Evolutionary conservation across 371 early-diverging fungal genomes (phyloP).

Genomic region (Fennellomyces sp.): DNA sequence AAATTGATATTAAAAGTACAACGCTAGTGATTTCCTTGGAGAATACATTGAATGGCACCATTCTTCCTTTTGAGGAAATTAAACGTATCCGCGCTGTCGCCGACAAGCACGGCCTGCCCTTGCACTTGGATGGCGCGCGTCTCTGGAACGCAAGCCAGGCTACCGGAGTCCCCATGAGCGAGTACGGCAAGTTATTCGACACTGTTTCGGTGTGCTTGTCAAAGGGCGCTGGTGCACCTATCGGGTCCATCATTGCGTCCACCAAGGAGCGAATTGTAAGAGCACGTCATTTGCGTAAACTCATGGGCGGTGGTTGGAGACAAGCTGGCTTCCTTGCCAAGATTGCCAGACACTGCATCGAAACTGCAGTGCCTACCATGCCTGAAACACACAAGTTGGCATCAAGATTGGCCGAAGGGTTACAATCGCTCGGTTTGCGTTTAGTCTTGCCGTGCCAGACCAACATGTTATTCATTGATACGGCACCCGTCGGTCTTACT

Average conservation of each 20-base stretch:
- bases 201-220: conserved; percentile 88
- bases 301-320: conserved; percentile 93
- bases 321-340: conserved; percentile 74
- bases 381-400: conserved; percentile 70
- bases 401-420: conserved; percentile 55
- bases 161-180: conserved; percentile 66
- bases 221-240: conserved; percentile 89
- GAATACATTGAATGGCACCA: conserved; percentile 85
- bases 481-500: conserved; percentile 30
- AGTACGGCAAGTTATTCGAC: conserved; percentile 78
- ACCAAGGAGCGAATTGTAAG: conserved; percentile 62
- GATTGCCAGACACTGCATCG: conserved; percentile 68
- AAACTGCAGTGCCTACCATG: conserved; percentile 67
- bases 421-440: conserved; percentile 61
- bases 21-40: conserved; percentile 75
- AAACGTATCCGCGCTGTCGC: conserved; percentile 64
- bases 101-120: conserved; percentile 48
- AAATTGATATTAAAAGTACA: neutral
- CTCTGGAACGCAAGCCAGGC: conserved; percentile 90
- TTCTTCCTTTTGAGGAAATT: conserved; percentile 80
- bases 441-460: conserved; percentile 75
- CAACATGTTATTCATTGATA: conserved; percentile 86
- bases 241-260: conserved; percentile 85
- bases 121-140: conserved; percentile 92
- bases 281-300: conserved; percentile 84